A percentile compares a stretch with the other conserved stretches of the same genome.
These are phyloP conservation scores for Dictyostelium intermedium DNA, from an alignment of 78 protist genomes.

Conservation along the genomic window DNA sequence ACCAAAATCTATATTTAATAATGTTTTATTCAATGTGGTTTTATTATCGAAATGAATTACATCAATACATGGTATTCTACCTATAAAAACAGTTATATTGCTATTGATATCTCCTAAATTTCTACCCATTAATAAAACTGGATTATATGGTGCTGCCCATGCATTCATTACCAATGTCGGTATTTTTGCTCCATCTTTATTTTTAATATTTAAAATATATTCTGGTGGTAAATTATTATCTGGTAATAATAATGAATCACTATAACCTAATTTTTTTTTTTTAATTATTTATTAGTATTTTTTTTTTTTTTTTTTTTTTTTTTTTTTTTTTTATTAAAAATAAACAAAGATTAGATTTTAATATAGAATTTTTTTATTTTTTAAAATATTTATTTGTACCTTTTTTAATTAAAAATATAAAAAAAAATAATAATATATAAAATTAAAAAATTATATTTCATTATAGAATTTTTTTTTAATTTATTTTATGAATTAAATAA, in stretches of 20 bases:
- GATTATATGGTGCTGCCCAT: background rate
- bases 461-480: background rate
- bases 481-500: background rate
- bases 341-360: too few relatives aligned
- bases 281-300: background rate
- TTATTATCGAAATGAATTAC: background rate
- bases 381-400: background rate
- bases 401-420: background rate
- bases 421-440: background rate
- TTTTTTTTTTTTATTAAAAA: too few relatives aligned
- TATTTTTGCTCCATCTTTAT: background rate
- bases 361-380: too few relatives aligned
- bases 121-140: background rate
- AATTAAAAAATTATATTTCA: background rate
- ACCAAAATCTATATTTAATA: background rate
- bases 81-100: background rate
- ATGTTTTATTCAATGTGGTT: background rate
- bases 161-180: background rate
- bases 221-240: slow-evolving; percentile 4
- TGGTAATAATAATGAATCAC: background rate
- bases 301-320: too few relatives aligned
- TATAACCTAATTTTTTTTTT: background rate
- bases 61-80: background rate
- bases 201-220: background rate
- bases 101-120: background rate